Evolutionary conservation across 192 early-diverging fungal genomes (phyloP), one percentile per base, ranked within the genome.

Genomic region (Coemansia sp.): DNA sequence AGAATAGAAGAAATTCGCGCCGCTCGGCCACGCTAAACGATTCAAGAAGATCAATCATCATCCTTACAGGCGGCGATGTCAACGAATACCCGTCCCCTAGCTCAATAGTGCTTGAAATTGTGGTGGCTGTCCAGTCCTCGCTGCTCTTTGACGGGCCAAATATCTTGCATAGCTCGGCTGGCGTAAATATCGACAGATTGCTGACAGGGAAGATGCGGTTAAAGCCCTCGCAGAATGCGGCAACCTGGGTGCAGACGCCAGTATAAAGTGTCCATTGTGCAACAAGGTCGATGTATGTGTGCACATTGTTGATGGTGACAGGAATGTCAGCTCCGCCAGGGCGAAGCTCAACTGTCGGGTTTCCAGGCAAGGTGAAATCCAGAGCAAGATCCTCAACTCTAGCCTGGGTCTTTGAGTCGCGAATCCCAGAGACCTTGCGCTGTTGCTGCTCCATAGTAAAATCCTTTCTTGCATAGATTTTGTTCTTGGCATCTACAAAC

Each of bases 361-460:
- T 85, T 7, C 95, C 95, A 9, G 92, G 92, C 39, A 96, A 78
- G 4, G 92, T 92, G 83, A 96, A 96, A 71, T 95, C 94, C 14
- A 98, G 84, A 39, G 86, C 85, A 44, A 98, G 84, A 50, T 92
- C 90, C 0, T 86, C 84, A 32, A 91, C 61, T 2, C 63, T 11
- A 13, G 62, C n/a, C 60, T 75, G 42, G 87, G 77, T 39, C 69
- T 87, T 25, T 76, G 70, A 25, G 86, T 78, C 46, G 72, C 81
- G 69, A 9, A 93, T 84, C 14, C 67, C 69, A 11, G 63, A 74
- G n/a, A 91, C 48, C 5, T 61, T 64, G 7, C n/a, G 13, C 60
- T 75, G 84, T 44, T 77, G 75, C 38, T 87, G 83, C 22, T 76
- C 82, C 44, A 61, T 74, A 14, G 83, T 76, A 39, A 88, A 74